These are phyloP conservation scores for Arachis stenosperma DNA, from an alignment of 306 rosid genomes.

Conservation along the genomic window DNA sequence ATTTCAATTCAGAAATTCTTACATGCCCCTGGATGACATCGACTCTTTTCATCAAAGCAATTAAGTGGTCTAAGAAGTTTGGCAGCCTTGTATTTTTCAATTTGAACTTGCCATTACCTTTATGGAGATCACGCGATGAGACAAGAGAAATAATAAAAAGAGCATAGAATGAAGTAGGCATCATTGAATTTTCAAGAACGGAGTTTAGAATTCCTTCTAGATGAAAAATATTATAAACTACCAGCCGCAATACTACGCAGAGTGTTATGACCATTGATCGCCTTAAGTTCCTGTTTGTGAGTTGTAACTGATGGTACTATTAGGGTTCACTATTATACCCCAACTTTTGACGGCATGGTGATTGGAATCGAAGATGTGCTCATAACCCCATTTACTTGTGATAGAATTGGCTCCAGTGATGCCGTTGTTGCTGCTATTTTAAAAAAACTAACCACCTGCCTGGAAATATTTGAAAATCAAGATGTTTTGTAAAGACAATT, in stretches of 20 bases:
- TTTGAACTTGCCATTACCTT: conserved; percentile 69
- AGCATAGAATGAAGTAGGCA: conserved; percentile 80
- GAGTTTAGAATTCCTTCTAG: conserved; percentile 88
- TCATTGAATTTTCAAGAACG: conserved; percentile 76
- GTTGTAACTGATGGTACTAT: conserved; percentile 70
- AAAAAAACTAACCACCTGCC: conserved; percentile 72
- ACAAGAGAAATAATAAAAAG: conserved; percentile 62
- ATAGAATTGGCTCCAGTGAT: conserved; percentile 95
- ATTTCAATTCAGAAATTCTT: conserved; percentile 42
- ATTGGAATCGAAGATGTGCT: conserved; percentile 90
- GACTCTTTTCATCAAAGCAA: conserved; percentile 44
- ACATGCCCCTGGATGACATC: conserved; percentile 40
- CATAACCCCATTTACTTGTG: conserved; percentile 91
- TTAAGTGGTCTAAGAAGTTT: conserved; percentile 50
- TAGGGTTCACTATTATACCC: conserved; percentile 82
- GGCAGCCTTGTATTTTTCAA: conserved; percentile 68
- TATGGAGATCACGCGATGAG: conserved; percentile 81
- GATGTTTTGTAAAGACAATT: conserved; percentile 80
- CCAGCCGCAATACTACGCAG: conserved; percentile 78
- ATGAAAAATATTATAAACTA: conserved; percentile 70
- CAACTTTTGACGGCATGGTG: conserved; percentile 72
- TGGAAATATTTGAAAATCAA: conserved; percentile 75
- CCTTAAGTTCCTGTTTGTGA: conserved; percentile 69
- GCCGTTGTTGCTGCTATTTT: conserved; percentile 87
- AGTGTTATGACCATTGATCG: conserved; percentile 72